Percentiles rank a stretch among this genome's conserved stretches.
Evolutionary conservation across 768 basidiomycete species (phyloP).

Genomic region (Boletus rubescentipes): DNA sequence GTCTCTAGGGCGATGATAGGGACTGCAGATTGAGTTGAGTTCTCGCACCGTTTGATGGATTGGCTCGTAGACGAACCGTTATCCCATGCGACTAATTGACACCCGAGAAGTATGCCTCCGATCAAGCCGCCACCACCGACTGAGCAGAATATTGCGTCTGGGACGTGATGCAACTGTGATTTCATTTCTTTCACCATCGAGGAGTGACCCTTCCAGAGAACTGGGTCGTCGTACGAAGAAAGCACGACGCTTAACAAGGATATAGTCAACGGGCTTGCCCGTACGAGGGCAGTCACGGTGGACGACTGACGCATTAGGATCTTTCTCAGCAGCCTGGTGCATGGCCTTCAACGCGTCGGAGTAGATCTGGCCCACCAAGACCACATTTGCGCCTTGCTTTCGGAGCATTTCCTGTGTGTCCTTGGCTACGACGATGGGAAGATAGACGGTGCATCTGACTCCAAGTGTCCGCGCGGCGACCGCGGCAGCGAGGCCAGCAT

Average conservation of each 20-base stretch:
- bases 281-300: background rate
- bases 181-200: slow-evolving; percentile 68
- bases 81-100: slow-evolving; percentile 62
- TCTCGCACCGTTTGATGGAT: background rate
- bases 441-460: slow-evolving; percentile 64
- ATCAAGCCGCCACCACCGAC: slow-evolving; percentile 75
- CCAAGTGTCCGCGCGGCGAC: slow-evolving; percentile 54
- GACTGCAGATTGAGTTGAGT: slow-evolving; percentile 39
- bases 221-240: slow-evolving; percentile 68
- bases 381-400: slow-evolving; percentile 54
- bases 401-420: slow-evolving; percentile 51
- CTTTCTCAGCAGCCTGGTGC: slow-evolving; percentile 40
- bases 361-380: slow-evolving; percentile 59
- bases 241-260: slow-evolving; percentile 52
- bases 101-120: slow-evolving; percentile 71
- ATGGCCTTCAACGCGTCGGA: slow-evolving; percentile 56
- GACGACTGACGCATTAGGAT: slow-evolving; percentile 43
- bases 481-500: slow-evolving; percentile 74
- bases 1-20: slow-evolving; percentile 70
- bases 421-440: slow-evolving; percentile 53
- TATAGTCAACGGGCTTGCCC: background rate
- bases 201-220: slow-evolving; percentile 75
- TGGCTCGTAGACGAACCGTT: slow-evolving; percentile 45
- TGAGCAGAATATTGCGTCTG: slow-evolving; percentile 74
- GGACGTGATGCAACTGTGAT: slow-evolving; percentile 50